Evolutionary conservation across 345 rosid genomes (phyloP), one percentile per base, ranked within the genome.

Genomic region (Schrenkiella parvula): DNA sequence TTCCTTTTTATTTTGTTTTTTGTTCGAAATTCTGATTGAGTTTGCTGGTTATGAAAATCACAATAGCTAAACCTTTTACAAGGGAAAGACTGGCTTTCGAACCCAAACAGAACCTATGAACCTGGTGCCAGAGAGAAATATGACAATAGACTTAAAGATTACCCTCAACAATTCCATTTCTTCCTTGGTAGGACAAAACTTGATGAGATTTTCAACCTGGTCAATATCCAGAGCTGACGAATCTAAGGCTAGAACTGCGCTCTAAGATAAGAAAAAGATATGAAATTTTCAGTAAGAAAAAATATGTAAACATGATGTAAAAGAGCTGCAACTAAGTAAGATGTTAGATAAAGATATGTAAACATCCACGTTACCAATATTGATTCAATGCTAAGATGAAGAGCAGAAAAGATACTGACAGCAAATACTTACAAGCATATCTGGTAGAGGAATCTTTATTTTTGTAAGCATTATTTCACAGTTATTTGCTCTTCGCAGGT

Each of bases 401-500:
- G 65, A 68, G 60, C 37, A 54, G 54, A 68, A 34, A 50, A 75
- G 32, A 61, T 59, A 68, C 66, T 43, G 52, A 38, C 25, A 63
- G 44, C 13, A 35, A 69, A 46, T 74, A 80, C 97, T 86, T 91
- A 93, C 99, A 79, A 93, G 84, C 97, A 93, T 85, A 67, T 87
- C 93, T 9, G 93, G 95, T 64, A 93, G 83, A 52, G 99, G 99
- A 71, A 93, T 79, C 82, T 93, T 93, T 74, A 93, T 81, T 80
- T 91, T 91, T 64, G 99, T 81, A 68, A 93, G 95, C 99, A 93
- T 93, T 79, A 93, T 93, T 84, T 93, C 99, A 82, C 99, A 93
- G 72, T 93, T 91, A 81, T 93, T 85, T 18, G 99, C 99, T 77
- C 96, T 88, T 38, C 97, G 96, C 84, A 91, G 78, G 82, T 91